A percentile compares a stretch with the other conserved stretches of the same genome.
These are phyloP conservation scores for Coemansia sp. DNA, from an alignment of 192 early-diverging fungal species.

Conservation along the genomic window DNA sequence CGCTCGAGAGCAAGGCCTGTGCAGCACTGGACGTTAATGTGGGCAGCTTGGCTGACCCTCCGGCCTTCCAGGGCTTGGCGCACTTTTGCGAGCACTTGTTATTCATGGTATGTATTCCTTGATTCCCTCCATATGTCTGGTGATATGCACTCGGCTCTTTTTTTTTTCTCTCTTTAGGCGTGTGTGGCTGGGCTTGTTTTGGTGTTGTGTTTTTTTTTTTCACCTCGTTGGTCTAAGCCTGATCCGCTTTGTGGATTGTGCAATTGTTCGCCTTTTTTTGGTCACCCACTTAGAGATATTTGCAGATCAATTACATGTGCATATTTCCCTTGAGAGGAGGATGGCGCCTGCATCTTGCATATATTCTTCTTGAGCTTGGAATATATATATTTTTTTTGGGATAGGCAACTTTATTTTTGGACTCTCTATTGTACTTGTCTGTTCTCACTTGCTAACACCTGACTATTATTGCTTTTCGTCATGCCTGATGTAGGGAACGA, in stretches of 20 bases:
- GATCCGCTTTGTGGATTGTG: slow-evolving; percentile 9
- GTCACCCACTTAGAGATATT: not conserved
- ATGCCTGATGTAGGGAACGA: slow-evolving; percentile 56
- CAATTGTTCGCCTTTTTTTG: slow-evolving; percentile 7
- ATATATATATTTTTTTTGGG: not conserved
- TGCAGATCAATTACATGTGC: slow-evolving; percentile 8
- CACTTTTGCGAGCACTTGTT: slow-evolving; percentile 83
- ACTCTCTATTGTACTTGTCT: not conserved
- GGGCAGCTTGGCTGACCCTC: slow-evolving; percentile 71
- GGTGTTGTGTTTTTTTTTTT: not conserved
- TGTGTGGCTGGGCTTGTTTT: not conserved
- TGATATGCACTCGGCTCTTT: slow-evolving; percentile 11
- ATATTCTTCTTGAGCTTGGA: not conserved
- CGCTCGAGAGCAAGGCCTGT: slow-evolving; percentile 66
- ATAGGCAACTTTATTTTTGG: slow-evolving; percentile 10
- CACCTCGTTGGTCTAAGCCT: slow-evolving; percentile 4
- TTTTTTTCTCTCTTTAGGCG: not conserved
- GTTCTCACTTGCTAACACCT: not conserved
- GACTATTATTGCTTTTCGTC: not conserved
- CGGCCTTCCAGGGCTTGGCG: slow-evolving; percentile 71
- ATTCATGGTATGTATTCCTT: slow-evolving; percentile 61
- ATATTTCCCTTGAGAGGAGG: not conserved
- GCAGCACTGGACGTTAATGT: slow-evolving; percentile 73
- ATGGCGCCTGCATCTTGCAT: slow-evolving; percentile 1
- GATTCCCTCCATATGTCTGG: not conserved